Evolutionary conservation across 148 eudicot species (phyloP).

Genomic region (Vaccinium vitisidaea): DNA sequence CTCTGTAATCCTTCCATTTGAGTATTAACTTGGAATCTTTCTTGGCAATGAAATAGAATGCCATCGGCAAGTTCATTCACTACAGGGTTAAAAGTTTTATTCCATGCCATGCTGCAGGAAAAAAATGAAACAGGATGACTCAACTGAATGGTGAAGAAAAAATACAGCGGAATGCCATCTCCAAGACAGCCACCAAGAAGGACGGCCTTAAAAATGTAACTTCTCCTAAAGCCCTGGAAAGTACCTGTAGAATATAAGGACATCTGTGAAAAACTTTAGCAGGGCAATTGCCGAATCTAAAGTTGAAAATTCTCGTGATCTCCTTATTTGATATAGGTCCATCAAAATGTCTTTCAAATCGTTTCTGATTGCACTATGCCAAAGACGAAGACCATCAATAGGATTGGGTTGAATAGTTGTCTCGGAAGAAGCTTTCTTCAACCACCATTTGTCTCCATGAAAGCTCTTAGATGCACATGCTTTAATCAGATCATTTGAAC

Average conservation of each 20-base stretch:
- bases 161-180: not conserved
- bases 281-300: slow-evolving; percentile 42
- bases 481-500: slow-evolving; percentile 29
- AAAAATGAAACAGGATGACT: not conserved
- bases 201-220: not conserved
- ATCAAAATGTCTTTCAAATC: slow-evolving; percentile 49
- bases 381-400: slow-evolving; percentile 48
- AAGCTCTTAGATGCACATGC: slow-evolving; percentile 24
- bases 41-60: slow-evolving; percentile 25
- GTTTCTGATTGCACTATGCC: slow-evolving; percentile 64
- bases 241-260: slow-evolving; percentile 74
- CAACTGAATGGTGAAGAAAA: not conserved
- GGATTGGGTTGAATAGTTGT: slow-evolving; percentile 29
- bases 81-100: slow-evolving; percentile 51
- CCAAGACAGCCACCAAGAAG: slow-evolving; percentile 9
- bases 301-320: slow-evolving; percentile 34
- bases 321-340: slow-evolving; percentile 49
- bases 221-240: not conserved
- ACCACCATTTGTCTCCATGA: slow-evolving; percentile 25
- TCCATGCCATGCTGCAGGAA: slow-evolving; percentile 62
- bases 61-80: slow-evolving; percentile 36
- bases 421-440: slow-evolving; percentile 18
- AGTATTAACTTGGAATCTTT: slow-evolving; percentile 38
- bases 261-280: slow-evolving; percentile 65
- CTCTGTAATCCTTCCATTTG: slow-evolving; percentile 59